phyloP scores from a whole-genome alignment of 257 asterid species.

The Galeopsis tetrahit region DNA sequence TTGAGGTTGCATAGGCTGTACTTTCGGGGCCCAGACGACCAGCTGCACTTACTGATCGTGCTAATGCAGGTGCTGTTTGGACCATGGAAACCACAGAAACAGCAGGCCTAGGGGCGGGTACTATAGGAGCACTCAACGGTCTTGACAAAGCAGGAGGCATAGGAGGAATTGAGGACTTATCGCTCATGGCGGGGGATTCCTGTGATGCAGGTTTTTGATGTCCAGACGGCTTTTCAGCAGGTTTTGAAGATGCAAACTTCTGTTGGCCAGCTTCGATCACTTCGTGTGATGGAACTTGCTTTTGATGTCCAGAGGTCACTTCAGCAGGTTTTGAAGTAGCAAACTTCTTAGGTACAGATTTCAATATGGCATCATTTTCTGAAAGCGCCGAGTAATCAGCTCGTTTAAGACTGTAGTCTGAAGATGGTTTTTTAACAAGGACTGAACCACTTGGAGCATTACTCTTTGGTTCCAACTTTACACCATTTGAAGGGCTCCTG shows the following conservation, averaged over 20 bases:
- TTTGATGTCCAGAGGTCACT: conserved; percentile 40
- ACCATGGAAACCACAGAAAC: conserved; percentile 56
- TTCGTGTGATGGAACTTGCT: conserved; percentile 37
- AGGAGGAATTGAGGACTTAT: conserved; percentile 49
- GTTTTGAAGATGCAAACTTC: conserved; percentile 45
- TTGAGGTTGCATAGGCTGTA: conserved; percentile 50
- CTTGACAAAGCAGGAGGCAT: conserved; percentile 63
- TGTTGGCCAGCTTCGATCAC: conserved; percentile 27
- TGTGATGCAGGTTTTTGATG: conserved; percentile 36
- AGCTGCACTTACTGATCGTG: conserved; percentile 81
- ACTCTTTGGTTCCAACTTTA: conserved; percentile 45
- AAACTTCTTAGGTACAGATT: conserved; percentile 42
- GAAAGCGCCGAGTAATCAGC: conserved; percentile 37
- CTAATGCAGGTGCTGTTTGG: conserved; percentile 56
- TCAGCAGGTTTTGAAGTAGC: conserved; percentile 42
- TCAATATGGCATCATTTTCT: conserved; percentile 43
- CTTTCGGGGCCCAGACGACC: conserved; percentile 78
- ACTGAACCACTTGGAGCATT: conserved; percentile 37
- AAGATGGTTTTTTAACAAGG: conserved; percentile 44
- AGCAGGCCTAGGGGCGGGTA: conserved; percentile 61
- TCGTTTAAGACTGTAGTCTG: conserved; percentile 47
- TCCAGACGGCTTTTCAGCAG: conserved; percentile 38
- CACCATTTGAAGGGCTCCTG: conserved; percentile 54
- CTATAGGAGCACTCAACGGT: conserved; percentile 82
- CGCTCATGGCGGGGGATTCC: conserved; percentile 40